These are phyloP conservation scores for Pseudogymnoascus sp. DNA, from an alignment of 2,329 filamentous ascomycete species.

Conservation along the genomic window DNA sequence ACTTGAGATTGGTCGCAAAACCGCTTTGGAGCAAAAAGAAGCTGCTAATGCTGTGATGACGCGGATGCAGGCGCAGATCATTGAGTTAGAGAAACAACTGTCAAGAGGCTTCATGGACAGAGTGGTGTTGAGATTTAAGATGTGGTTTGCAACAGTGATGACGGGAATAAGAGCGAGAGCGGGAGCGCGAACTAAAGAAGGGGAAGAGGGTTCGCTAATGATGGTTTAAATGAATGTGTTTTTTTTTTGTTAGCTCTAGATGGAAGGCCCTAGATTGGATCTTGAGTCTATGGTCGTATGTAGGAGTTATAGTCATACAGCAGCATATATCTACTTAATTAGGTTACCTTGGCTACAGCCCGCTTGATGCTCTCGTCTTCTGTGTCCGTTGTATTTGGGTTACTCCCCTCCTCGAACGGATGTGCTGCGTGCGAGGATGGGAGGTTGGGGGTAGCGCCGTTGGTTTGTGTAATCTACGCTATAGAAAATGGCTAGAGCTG, in stretches of 20 bases:
- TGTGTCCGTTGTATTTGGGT: too few relatives aligned
- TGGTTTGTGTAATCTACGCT: too few relatives aligned
- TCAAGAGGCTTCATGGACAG: not conserved
- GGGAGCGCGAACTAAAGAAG: not conserved
- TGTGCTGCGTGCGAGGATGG: too few relatives aligned
- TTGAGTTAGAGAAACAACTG: not conserved
- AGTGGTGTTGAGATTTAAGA: not conserved
- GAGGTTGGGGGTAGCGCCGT: too few relatives aligned
- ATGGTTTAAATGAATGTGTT: not conserved
- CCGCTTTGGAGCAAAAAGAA: not conserved
- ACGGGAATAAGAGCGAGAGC: not conserved
- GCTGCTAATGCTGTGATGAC: not conserved
- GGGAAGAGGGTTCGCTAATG: not conserved
- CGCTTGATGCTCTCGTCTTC: too few relatives aligned
- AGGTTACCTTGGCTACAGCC: too few relatives aligned
- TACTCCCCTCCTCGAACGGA: too few relatives aligned
- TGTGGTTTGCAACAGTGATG: not conserved
- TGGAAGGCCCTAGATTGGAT: not conserved
- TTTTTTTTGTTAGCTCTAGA: not conserved
- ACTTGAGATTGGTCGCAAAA: not conserved
- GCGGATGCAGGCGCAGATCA: not conserved
- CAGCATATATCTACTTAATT: too few relatives aligned
- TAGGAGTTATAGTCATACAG: too few relatives aligned
- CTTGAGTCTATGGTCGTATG: too few relatives aligned
- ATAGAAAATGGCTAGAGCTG: too few relatives aligned